Conservation (phyloP, 2,329 filamentous ascomycete species). For the Colletotrichum chlorophyti region DNA sequence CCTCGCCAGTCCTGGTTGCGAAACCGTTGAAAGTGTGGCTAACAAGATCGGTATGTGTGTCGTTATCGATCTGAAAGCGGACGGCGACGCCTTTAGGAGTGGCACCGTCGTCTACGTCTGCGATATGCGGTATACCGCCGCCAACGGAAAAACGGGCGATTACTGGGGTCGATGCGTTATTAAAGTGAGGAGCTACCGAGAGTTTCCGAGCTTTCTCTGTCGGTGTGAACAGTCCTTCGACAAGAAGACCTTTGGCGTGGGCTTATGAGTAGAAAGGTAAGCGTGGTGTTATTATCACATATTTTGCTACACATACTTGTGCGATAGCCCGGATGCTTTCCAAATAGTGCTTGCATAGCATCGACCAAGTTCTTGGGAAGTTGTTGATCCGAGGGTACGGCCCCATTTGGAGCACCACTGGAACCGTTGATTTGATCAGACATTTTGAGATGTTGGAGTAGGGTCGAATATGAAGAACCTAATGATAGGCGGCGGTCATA, state of each 20-base stretch:
- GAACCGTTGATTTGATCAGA: no score
- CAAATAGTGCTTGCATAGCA: not conserved
- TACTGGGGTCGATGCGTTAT: constrained; percentile 48
- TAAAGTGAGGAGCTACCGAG: constrained; percentile 56
- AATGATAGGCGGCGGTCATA: no score
- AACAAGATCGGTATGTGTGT: constrained; percentile 2
- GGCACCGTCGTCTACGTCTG: not conserved
- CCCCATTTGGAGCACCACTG: no score
- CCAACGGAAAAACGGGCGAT: constrained; percentile 53
- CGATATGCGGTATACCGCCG: not conserved
- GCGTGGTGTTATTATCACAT: no score
- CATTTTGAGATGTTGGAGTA: no score
- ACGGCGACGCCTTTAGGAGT: constrained; percentile 10
- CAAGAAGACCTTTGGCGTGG: constrained; percentile 60
- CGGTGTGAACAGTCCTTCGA: constrained; percentile 59
- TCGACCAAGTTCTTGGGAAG: not conserved
- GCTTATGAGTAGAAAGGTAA: no score
- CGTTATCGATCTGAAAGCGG: constrained; percentile 1
- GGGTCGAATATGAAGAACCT: no score
- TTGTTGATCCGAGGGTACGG: no score
- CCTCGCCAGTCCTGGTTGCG: not conserved
- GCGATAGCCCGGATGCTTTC: not conserved
- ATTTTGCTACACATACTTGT: constrained; percentile 1
- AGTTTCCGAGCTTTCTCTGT: constrained; percentile 49
- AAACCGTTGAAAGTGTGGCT: constrained; percentile 7